Evolutionary conservation across 148 eudicot species (phyloP).

Genomic region (Talinum fruticosum): DNA sequence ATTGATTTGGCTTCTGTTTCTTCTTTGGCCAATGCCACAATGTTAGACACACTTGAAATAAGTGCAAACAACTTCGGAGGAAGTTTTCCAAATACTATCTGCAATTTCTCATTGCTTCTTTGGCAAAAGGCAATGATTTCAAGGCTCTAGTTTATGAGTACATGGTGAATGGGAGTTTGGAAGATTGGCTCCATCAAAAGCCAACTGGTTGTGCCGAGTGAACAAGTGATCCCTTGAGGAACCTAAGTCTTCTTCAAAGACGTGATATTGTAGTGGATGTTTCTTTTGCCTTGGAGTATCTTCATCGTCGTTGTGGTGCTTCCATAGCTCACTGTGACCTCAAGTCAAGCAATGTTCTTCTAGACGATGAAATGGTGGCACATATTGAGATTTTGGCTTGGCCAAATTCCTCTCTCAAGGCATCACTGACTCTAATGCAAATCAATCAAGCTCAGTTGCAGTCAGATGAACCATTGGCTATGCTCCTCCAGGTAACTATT

Average conservation of each 20-base stretch:
- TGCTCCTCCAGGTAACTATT: slow-evolving; percentile 23
- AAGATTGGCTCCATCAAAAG: slow-evolving; percentile 18
- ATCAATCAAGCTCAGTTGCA: slow-evolving; percentile 17
- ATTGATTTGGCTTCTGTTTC: slow-evolving; percentile 30
- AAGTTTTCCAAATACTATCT: slow-evolving; percentile 25
- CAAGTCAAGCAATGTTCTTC: too few species aligned
- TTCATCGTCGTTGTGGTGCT: too few species aligned
- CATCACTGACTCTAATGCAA: slow-evolving; percentile 3
- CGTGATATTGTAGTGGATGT: too few species aligned
- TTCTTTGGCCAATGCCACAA: slow-evolving; percentile 31
- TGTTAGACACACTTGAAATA: neutral
- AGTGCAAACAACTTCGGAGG: slow-evolving; percentile 28
- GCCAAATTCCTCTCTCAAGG: slow-evolving; percentile 25
- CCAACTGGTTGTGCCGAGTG: neutral
- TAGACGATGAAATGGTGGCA: too few species aligned
- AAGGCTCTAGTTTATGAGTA: slow-evolving; percentile 21
- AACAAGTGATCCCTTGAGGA: too few species aligned
- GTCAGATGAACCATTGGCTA: slow-evolving; percentile 28
- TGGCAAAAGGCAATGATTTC: slow-evolving; percentile 21
- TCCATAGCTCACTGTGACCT: too few species aligned
- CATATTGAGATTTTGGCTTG: neutral
- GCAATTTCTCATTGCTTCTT: slow-evolving; percentile 38
- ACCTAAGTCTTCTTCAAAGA: too few species aligned
- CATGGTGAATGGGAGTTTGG: slow-evolving; percentile 22
- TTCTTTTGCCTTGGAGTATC: too few species aligned